Base-by-base conservation (phyloP, 2,329 filamentous ascomycete species). In the Myriosclerotinia duriaeana region DNA sequence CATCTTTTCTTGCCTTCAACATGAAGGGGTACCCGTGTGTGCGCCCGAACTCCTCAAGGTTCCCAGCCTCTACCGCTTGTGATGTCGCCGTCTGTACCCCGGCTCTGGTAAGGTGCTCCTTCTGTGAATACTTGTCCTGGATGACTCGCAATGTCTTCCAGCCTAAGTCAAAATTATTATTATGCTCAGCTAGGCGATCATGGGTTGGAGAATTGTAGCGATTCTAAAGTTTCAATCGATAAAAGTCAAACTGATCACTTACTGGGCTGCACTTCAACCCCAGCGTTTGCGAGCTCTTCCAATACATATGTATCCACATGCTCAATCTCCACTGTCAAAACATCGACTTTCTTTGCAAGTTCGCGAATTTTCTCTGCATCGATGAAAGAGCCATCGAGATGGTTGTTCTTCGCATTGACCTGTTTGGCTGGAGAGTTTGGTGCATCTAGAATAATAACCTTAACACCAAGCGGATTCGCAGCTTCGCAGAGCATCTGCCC, bases 401-500 rank as follows among this genome's bases (percentile, higher is more conserved):
- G 92, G 70, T 84, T 82, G 71, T 83, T 79, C 77, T 90, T 90
- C 71, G 87, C 85, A 78, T 90, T 93, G 75, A 95, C 89, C 80
- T 96, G 92, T 79, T 94, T 95, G 67, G 93, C 91, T 17, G 93
- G 92, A 53, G 89, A 87, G 71, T 88, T 85, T 66, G 87, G 87
- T 59, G 88, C 86, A 78, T 91, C 90, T 74, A 93, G 87, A 70
- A 93, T 88, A 72, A 93, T 88, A 67, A 93, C 90, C 79, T 93
- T 92, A 77, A 90, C 89, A 80, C 93, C 90, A 74, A 93, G 85
- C 52, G 88, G 85, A 84, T 77, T 76, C 44, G 93, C 93, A n/a
- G 90, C 89, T 80, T 98, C 92, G 71, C 91, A 89, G 26, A 98
- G 86, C 95, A 98, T 98, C 71, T 92, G 91, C 68, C 94, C 95